phyloP scores from a whole-genome alignment of 2,329 filamentous ascomycete genomes.

The Setomelanomma holmii region DNA sequence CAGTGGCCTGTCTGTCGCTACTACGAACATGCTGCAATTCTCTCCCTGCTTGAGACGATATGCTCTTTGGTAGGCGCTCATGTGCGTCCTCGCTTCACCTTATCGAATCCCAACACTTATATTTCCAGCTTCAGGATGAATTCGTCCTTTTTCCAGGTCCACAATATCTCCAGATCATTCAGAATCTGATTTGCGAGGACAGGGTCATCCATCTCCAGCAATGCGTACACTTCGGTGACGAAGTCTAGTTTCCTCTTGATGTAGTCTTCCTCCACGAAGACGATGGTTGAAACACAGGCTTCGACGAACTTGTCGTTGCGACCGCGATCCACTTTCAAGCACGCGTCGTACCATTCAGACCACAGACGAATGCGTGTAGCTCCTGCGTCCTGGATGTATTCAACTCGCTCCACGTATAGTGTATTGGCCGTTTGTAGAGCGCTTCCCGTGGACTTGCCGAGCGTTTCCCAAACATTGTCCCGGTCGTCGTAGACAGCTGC shows the following conservation, averaged over 20 bases:
- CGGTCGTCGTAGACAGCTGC: too few species aligned
- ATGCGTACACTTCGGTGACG: not conserved
- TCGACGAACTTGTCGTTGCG: not conserved
- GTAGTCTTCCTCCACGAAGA: not conserved
- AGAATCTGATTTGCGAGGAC: not conserved
- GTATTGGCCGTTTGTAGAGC: not conserved
- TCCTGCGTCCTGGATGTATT: not conserved
- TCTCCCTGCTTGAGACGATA: too few species aligned
- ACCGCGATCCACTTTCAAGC: not conserved
- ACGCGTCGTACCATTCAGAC: not conserved
- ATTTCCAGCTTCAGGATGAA: not conserved
- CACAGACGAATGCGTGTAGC: not conserved
- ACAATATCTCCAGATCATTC: not conserved
- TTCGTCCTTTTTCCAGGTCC: not conserved
- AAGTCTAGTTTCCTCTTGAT: not conserved
- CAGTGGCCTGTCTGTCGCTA: too few species aligned
- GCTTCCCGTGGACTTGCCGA: not conserved
- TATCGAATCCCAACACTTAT: not conserved
- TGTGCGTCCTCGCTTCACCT: not conserved
- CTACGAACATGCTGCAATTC: not conserved
- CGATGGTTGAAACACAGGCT: not conserved
- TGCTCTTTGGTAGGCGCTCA: too few species aligned
- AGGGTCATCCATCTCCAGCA: not conserved
- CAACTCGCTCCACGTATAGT: not conserved
- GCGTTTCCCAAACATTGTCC: too few species aligned